A percentile compares a stretch with the other conserved stretches of the same genome.
phyloP scores from a whole-genome alignment of 129 eudicot species.

The Centrapalus pauciflorus region DNA sequence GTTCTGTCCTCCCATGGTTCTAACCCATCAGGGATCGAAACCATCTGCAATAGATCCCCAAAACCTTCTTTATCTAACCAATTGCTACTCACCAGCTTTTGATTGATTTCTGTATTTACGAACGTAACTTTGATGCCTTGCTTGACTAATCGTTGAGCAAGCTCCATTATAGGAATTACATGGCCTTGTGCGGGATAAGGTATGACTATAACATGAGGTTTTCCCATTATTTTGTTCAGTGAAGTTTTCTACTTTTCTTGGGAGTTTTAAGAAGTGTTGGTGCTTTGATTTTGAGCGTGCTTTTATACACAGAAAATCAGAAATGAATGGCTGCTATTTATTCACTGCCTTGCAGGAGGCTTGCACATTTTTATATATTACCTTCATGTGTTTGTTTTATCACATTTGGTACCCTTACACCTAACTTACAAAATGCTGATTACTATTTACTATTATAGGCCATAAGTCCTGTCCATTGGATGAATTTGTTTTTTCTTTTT shows the following conservation, averaged over 20 bases:
- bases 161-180: constrained; percentile 50
- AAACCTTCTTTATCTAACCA: constrained; percentile 5
- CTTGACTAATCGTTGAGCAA: constrained; percentile 20
- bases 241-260: not conserved
- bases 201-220: constrained; percentile 39
- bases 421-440: too few species aligned
- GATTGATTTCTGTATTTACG: constrained; percentile 40
- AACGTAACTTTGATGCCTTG: constrained; percentile 32
- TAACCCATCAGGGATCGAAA: constrained; percentile 30
- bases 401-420: not conserved
- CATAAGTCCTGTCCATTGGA: too few species aligned
- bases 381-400: not conserved
- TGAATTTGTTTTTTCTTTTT: too few species aligned
- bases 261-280: not conserved
- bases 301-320: constrained; percentile 23
- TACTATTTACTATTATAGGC: too few species aligned
- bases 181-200: constrained; percentile 60
- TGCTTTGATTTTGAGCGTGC: not conserved
- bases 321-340: not conserved
- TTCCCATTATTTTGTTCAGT: not conserved
- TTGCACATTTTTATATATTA: not conserved
- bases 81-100: constrained; percentile 11
- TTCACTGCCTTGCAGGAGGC: not conserved
- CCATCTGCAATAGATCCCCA: constrained; percentile 7
- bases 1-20: constrained; percentile 36